Percentiles rank a stretch among this genome's conserved stretches.
phyloP scores from a whole-genome alignment of 169 alveolate species.

The Cryptosporidium parvum region DNA sequence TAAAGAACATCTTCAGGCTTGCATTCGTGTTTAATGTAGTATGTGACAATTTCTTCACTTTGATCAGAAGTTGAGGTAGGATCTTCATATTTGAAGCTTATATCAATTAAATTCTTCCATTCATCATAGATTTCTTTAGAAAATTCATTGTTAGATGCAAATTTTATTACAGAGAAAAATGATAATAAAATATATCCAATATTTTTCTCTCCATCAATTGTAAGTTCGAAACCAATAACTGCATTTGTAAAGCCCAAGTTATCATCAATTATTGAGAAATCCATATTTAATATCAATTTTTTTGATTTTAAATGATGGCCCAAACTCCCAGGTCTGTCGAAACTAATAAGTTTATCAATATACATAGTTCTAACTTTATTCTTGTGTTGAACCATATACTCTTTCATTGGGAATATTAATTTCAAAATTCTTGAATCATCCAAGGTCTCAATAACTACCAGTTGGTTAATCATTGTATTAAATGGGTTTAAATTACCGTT shows the following conservation, averaged over 20 bases:
- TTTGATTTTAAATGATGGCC: neutral
- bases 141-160: neutral
- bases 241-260: constrained; percentile 20
- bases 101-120: neutral
- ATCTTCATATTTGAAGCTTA: constrained; percentile 6
- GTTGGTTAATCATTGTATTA: neutral
- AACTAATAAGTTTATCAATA: constrained; percentile 3
- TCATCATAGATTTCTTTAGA: constrained; percentile 7
- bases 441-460: constrained; percentile 19
- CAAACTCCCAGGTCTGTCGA: constrained; percentile 11
- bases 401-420: constrained; percentile 45
- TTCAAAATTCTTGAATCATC: neutral
- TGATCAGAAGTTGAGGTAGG: neutral
- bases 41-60: neutral
- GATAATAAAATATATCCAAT: constrained; percentile 5
- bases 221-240: neutral
- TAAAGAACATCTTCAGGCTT: constrained; percentile 49
- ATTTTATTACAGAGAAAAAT: constrained; percentile 20
- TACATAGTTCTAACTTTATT: neutral
- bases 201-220: constrained; percentile 19
- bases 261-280: neutral
- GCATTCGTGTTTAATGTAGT: neutral
- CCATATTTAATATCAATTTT: neutral
- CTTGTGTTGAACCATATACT: constrained; percentile 1
- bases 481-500: constrained; percentile 15